A percentile compares a stretch with the other conserved stretches of the same genome.
Evolutionary conservation across 2,329 filamentous ascomycete genomes (phyloP).

Genomic region (Paecilomyces sp.): DNA sequence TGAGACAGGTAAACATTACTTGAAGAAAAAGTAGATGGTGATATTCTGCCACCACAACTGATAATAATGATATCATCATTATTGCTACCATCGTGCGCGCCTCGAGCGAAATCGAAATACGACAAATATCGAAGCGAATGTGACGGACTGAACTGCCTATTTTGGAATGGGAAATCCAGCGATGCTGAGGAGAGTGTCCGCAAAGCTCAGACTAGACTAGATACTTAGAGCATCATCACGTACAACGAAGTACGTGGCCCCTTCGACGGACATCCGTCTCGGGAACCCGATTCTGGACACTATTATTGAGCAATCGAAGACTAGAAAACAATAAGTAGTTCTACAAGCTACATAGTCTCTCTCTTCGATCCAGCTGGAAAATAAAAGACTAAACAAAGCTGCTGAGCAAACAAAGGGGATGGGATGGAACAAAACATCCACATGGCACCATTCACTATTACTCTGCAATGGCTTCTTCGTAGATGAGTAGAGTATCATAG

Average conservation of each 20-base stretch:
- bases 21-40: background rate
- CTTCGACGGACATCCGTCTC: background rate
- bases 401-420: too few relatives aligned
- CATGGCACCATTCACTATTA: background rate
- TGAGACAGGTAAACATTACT: background rate
- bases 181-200: background rate
- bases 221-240: background rate
- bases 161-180: background rate
- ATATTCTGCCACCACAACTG: background rate
- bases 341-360: background rate
- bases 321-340: background rate
- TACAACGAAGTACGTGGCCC: background rate
- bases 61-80: background rate
- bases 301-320: too few relatives aligned
- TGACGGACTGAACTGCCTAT: background rate
- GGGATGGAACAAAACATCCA: background rate
- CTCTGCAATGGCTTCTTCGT: too few relatives aligned
- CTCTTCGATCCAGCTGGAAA: background rate
- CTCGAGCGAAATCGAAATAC: background rate
- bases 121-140: background rate
- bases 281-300: too few relatives aligned
- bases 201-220: background rate
- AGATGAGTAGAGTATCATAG: too few relatives aligned
- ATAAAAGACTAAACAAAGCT: background rate
- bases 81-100: background rate